These are phyloP conservation scores for Citeromyces matritensis DNA, from an alignment of 805 yeast species.

Conservation along the genomic window DNA sequence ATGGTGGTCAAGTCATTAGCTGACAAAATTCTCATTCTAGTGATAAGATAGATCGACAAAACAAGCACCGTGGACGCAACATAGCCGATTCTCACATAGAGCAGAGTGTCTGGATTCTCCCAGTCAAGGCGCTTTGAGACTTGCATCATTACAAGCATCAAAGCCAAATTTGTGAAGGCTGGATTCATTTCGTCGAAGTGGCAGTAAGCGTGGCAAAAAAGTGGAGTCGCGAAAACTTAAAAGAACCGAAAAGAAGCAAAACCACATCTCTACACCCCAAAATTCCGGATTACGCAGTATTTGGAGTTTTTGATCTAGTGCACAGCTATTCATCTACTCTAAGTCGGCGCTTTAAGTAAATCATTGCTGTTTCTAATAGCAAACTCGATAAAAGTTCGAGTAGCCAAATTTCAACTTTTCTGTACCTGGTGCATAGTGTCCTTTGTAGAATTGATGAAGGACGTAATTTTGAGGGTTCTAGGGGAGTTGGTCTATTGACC, in stretches of 20 bases:
- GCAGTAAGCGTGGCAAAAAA: background rate
- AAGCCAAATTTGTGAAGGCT: slow-evolving; percentile 67
- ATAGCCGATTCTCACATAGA: slow-evolving; percentile 67
- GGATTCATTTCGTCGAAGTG: slow-evolving; percentile 49
- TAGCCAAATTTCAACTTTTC: no score
- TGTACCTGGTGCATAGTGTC: no score
- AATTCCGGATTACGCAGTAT: no score
- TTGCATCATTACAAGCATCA: slow-evolving; percentile 96
- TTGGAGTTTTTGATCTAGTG: no score
- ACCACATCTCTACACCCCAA: no score
- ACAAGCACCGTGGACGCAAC: slow-evolving; percentile 50
- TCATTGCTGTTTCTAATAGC: no score
- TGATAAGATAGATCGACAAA: slow-evolving; percentile 48
- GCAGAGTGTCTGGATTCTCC: slow-evolving; percentile 63
- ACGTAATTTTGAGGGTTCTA: no score
- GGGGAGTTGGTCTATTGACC: no score
- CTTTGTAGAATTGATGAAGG: no score
- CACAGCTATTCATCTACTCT: no score
- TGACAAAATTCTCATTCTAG: slow-evolving; percentile 41
- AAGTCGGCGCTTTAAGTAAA: no score
- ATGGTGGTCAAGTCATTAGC: slow-evolving; percentile 86
- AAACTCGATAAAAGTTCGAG: no score
- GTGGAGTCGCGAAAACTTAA: background rate
- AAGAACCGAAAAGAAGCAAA: background rate
- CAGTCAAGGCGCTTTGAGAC: slow-evolving; percentile 78